Evolutionary conservation across 2,329 filamentous ascomycete genomes (phyloP), one percentile per base, ranked within the genome.

Genomic region (Colletotrichum musicola): DNA sequence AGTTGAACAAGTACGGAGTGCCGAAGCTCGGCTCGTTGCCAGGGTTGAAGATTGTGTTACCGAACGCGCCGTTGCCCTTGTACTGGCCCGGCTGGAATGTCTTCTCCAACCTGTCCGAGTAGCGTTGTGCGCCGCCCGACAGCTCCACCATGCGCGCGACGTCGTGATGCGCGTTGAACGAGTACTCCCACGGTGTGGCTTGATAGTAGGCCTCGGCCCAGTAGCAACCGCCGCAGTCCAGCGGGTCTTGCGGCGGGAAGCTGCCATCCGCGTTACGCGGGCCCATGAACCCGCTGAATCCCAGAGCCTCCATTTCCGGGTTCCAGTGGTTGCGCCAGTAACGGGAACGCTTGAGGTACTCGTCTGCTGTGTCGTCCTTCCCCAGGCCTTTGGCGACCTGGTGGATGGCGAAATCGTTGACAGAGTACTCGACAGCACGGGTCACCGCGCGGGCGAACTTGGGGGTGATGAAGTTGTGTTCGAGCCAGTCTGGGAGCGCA

Each of bases 301-400:
- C 86, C 0, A 90, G 81, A 0, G 88, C 87, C 1, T 80, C 82
- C 51, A 88, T 83, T 54, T 86, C 76, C 0, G 84, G 75, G 75
- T 93, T 90, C 90, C 90, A 93, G 71, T 93, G 90, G 74, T 92
- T 92, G 16, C 88, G 84, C 91, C 91, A 93, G 73, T 92, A 90
- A 10, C 85, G 82, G 0, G 89, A 91, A 9, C 90, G 86, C 53
- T 85, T 80, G 27, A 92, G 81, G 72, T 93, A 93, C 61, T 83
- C 89, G 3, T 78, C 70, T 4, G 87, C 85, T 49, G 90, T 87
- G 1, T 79, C 78, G 0, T 73, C 64, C 54, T 85, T 84, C 1
- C 82, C 83, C 2, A 92, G 77, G 0, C 89, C 90, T 1, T 74
- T 76, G 3, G 91, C 91, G 12, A 93, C 88, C 74, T 90, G 88